Evolutionary conservation across 352 stramenopile genomes (phyloP), one percentile per base, ranked within the genome.

Genomic region (Globisporangium cylindrosporum): DNA sequence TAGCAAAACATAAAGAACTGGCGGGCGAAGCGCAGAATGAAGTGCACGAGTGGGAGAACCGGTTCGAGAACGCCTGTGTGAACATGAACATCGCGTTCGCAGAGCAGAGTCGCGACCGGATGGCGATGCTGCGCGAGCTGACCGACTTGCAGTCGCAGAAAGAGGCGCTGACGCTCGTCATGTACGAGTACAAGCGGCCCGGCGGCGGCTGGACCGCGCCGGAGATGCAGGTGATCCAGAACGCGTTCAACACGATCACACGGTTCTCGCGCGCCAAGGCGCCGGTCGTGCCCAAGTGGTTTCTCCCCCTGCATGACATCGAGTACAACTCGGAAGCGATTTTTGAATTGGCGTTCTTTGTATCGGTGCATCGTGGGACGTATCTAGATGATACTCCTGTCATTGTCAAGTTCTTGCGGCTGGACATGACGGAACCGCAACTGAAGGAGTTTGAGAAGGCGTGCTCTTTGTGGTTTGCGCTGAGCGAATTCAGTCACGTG

Each of bases 231-330:
- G 55, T 62, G 24, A 36, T 68, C 36, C 54, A 62, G 54, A 62
- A 63, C n/a, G 63, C 63, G 63, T 68, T 68, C 63, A 68, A 62
- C 55, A 68, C 63, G 25, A 68, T 68, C 36, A 62, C 63, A 25
- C 53, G 63, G 3, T 63, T 68, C 54, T 68, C 63, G 41, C 63
- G 63, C 41, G 63, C 63, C 12, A 62, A 68, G 24, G 63, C 41
- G 27, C 63, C 54, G 5, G 38, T 38, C 0, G 36, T 68, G 12
- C 63, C 63, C 15, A 49, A 36, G 22, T 63, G 38, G 38, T 68
- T 63, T 48, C n/a, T 68, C 54, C 54, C 63, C 0, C 55, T 58
- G 18, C 59, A 68, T 12, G 53, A 68, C 20, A 43, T 68, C 12
- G 38, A 54, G 20, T 48, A 61, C 25, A 34, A 53, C 10, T 18